Conservation (phyloP, 345 rosid genomes). For the Salix viminalis region DNA sequence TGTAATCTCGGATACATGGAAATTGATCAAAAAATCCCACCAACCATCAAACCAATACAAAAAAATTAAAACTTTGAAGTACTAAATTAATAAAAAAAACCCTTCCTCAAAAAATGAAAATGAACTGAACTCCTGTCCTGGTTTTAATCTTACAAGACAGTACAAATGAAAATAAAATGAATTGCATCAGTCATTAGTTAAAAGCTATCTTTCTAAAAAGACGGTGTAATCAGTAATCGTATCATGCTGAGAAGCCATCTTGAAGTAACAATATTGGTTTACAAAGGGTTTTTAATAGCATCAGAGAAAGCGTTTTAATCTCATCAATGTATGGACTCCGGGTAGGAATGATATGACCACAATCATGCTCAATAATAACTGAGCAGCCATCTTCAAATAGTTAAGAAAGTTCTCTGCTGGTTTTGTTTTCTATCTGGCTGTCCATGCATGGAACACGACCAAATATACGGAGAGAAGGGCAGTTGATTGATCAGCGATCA, state of each 20-base stretch:
- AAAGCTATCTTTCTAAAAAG: not conserved
- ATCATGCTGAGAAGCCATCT: not conserved
- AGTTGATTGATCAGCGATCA: slow-evolving; percentile 37
- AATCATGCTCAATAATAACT: slow-evolving; percentile 65
- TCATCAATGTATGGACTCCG: slow-evolving; percentile 63
- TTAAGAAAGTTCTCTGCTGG: slow-evolving; percentile 56
- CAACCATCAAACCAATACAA: too few relatives aligned
- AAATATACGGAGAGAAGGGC: slow-evolving; percentile 86
- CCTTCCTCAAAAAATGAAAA: too few relatives aligned
- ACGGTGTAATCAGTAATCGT: not conserved
- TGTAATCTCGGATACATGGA: too few relatives aligned
- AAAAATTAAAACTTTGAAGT: too few relatives aligned
- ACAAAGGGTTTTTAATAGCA: not conserved
- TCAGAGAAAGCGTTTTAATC: slow-evolving; percentile 58
- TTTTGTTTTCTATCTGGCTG: slow-evolving; percentile 65
- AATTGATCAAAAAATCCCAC: too few relatives aligned
- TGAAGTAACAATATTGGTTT: not conserved
- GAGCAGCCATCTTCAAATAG: slow-evolving; percentile 54
- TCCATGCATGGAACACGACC: slow-evolving; percentile 66
- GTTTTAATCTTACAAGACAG: too few relatives aligned
- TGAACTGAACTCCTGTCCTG: too few relatives aligned
- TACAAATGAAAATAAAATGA: too few relatives aligned
- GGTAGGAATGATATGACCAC: slow-evolving; percentile 86
- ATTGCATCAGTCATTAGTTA: too few relatives aligned
- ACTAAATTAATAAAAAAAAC: too few relatives aligned